Evolutionary conservation across 805 yeast species (phyloP), one percentile per base, ranked within the genome.

Genomic region (Cyberlindnera saturnus): DNA sequence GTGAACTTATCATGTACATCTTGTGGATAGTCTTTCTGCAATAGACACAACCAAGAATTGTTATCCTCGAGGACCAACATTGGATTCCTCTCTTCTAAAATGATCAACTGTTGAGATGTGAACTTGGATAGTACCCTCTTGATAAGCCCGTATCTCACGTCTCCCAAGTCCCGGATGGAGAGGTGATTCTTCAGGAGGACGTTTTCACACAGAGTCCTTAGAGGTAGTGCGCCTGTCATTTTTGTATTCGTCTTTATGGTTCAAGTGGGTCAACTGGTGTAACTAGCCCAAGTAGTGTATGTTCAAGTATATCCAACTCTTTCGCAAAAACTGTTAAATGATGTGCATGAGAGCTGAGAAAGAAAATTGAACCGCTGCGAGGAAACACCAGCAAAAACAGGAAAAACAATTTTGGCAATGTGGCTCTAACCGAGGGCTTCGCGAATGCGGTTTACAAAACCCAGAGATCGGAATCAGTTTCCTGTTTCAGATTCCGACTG

Each of bases 61-160:
- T 65, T 70, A 49, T 67, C 72, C 32, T 69, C 71, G 36, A 69
- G 56, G 1, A 67, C 49, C 20, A 63, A 52, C 17, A 50, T 44
- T 0, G 63, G 62, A 43, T 66, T 66, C 3, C 40, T 44, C 18
- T 42, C 39, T 43, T 69, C 73, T 9, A 67, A 40, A 18, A 53
- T 57, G 23, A 49, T 42, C 11, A 69, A 39, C 36, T 67, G 73
- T 10, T 58, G 59, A 8, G 57, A 40, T 14, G 55, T 58, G 13
- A 63, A 51, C 39, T 60, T 59, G 32, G 48, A 42, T 18, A 67
- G 48, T 1, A 63, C 60, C 16, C 55, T 47, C 34, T 51, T 46
- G 14, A 69, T 42, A 31, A 69, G 45, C n/a, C 58, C 36, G 44
- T 55, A 66, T 18, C 72, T 59, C 1, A 62, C 56, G 39, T 58